Conservation (phyloP, 257 asterid genomes). For the Phtheirospermum japonicum region DNA sequence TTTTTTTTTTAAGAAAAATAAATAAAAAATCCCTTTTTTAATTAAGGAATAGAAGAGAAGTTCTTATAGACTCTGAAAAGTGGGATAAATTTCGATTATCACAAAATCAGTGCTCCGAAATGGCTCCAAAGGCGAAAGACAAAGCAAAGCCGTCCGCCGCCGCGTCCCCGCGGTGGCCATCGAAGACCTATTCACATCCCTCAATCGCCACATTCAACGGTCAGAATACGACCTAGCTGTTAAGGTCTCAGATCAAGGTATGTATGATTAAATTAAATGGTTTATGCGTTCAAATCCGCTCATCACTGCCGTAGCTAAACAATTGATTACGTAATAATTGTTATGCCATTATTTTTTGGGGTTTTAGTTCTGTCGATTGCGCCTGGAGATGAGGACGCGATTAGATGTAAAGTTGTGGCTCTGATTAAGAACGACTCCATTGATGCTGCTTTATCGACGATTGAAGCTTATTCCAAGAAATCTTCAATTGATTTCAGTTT, state of each 20-base stretch:
- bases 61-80: too few relatives aligned
- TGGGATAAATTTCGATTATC: too few relatives aligned
- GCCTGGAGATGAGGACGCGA: constrained; percentile 89
- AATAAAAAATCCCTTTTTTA: too few relatives aligned
- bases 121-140: constrained; percentile 79
- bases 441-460: constrained; percentile 61
- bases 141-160: constrained; percentile 43
- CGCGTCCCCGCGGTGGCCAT: constrained; percentile 34
- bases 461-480: constrained; percentile 47
- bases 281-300: not conserved
- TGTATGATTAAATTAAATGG: not conserved
- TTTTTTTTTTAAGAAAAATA: too few relatives aligned
- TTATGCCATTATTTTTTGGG: constrained; percentile 36
- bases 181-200: constrained; percentile 83
- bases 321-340: not conserved
- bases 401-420: constrained; percentile 77
- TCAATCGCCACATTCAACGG: constrained; percentile 74
- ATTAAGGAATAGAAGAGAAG: too few relatives aligned
- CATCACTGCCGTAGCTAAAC: constrained; percentile 17
- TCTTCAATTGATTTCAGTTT: constrained; percentile 42
- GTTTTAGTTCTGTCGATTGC: constrained; percentile 59
- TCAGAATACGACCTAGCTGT: constrained; percentile 61
- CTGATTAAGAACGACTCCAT: constrained; percentile 55
- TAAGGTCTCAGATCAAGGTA: constrained; percentile 85
- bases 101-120: constrained; percentile 8